Conservation (phyloP, 1,139 yeast genomes). For the Blastobotrys petasosporus region DNA sequence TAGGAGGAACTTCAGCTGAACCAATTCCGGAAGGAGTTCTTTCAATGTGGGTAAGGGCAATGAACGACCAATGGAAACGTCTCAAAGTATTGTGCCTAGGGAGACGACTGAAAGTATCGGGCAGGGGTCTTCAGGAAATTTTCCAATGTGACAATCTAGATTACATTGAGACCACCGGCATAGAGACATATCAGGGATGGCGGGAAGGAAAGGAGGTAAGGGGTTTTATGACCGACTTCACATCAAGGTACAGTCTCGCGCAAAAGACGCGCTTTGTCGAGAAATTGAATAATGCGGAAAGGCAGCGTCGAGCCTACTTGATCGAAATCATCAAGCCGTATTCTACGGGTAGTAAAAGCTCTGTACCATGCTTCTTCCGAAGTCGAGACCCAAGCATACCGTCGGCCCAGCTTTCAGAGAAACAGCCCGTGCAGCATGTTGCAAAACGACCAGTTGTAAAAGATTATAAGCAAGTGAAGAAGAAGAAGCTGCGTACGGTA, state of each 20-base stretch:
- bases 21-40: constrained; percentile 14
- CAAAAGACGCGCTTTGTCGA: constrained; percentile 4
- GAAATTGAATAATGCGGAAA: no score
- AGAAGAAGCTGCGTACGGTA: no score
- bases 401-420: no score
- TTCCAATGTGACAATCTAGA: constrained; percentile 5
- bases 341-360: no score
- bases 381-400: no score
- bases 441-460: no score
- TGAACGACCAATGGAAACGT: constrained; percentile 18
- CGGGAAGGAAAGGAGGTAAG: constrained; percentile 4
- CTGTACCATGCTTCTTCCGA: no score
- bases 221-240: constrained; percentile 6
- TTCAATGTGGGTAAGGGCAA: constrained; percentile 23
- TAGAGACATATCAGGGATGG: constrained; percentile 3
- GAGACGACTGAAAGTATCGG: background rate
- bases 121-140: background rate
- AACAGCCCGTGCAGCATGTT: no score
- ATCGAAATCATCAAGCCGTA: no score
- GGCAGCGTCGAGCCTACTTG: no score
- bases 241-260: constrained; percentile 5
- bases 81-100: constrained; percentile 20
- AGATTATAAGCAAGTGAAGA: no score
- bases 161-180: constrained; percentile 11
- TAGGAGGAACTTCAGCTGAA: constrained; percentile 13